Base-by-base conservation (phyloP, 140 eudicot genomes). In the Anethum foeniculum region DNA sequence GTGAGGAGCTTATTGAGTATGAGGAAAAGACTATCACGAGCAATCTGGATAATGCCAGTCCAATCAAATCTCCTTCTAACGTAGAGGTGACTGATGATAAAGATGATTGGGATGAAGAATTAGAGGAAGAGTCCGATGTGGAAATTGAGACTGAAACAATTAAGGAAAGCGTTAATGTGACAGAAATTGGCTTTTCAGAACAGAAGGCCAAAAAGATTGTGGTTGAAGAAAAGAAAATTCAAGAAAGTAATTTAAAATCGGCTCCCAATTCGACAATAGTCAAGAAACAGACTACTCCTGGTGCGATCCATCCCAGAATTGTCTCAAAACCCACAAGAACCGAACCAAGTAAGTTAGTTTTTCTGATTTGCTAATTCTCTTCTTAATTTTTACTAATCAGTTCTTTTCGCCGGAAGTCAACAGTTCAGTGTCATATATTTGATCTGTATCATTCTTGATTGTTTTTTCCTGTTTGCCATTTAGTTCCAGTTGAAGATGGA, bases 1-100 rank as follows among this genome's bases (percentile, higher is more conserved):
- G 8, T 43, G 80, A 90, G 12, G 91, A 79, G 52, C 52, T 90
- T 65, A 85, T 51, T 38, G 89, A 25, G 39, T 85, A 86, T 88
- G 92, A 90, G 76, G 97, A 90, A 60, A 90, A 92, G 75, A 73
- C 80, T 23, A 86, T 87, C 74, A 86, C 89, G 38, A 82, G 75
- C 77, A 78, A 83, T 82, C 71, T 73, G 46, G 60, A 19, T 30
- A 82, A 83, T 81, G 36, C 34, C 77, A 75, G 74, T 77, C 60
- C 36, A 30, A 82, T 82, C 81, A 84, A 87, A 64, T 30, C 85
- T 84, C 62, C 77, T 43, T 25, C 78, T 48, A 71, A 84, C 81
- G 65, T 78, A 71, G 77, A 65, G 73, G 81, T 71, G 58, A 72
- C 43, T 72, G 49, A 65, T 62, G 88, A 82, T 39, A 87, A 80